Conservation (phyloP, 2,329 filamentous ascomycete species). For the Phialophora verrucosa region DNA sequence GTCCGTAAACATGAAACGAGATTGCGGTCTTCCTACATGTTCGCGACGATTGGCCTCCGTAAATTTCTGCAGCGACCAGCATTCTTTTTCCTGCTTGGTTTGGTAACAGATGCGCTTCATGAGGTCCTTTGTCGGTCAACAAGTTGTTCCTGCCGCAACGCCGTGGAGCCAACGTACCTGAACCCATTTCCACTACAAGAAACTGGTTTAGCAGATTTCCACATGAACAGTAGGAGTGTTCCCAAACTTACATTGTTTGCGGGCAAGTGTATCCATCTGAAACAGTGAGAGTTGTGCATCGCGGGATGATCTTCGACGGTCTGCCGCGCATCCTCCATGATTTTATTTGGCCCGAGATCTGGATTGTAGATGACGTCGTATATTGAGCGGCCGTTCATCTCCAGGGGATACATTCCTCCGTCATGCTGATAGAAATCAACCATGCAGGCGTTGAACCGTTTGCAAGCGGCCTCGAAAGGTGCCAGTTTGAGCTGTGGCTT, state of each 20-base stretch:
- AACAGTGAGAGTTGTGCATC: not conserved
- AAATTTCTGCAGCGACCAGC: not conserved
- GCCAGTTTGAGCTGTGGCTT: not conserved
- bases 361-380: not conserved
- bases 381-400: not conserved
- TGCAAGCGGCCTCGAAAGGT: not conserved
- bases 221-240: not conserved
- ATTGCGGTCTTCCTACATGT: not conserved
- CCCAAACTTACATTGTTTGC: constrained; percentile 1
- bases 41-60: constrained; percentile 4
- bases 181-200: not conserved
- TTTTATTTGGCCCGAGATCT: not conserved
- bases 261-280: constrained; percentile 1
- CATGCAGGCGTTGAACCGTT: not conserved
- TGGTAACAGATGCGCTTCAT: constrained; percentile 2
- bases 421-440: constrained; percentile 1
- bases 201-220: not conserved
- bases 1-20: constrained; percentile 1
- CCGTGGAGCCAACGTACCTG: not conserved
- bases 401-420: not conserved
- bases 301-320: not conserved
- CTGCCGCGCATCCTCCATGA: constrained; percentile 1
- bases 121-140: not conserved
- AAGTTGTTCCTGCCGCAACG: not conserved
- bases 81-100: constrained; percentile 2